Conservation (phyloP, 768 basidiomycete genomes). For the Harrya chromipes region DNA sequence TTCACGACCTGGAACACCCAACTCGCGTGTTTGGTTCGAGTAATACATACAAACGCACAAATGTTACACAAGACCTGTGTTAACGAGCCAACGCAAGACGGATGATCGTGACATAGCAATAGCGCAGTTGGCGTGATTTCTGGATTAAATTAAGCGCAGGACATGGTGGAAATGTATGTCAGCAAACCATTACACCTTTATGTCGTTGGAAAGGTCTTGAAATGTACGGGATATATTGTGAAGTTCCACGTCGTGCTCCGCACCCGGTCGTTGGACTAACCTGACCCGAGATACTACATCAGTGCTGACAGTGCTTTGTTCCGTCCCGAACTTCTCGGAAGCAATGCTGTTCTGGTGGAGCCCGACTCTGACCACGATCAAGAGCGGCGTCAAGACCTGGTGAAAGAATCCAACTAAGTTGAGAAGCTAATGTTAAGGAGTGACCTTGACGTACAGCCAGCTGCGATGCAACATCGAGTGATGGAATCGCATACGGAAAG, state of each 20-base stretch:
- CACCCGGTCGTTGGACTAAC: not conserved
- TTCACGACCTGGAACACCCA: too few species aligned
- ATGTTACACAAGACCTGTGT: too few species aligned
- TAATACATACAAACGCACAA: too few species aligned
- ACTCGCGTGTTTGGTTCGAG: too few species aligned
- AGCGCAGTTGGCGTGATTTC: too few species aligned
- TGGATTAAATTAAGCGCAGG: too few species aligned
- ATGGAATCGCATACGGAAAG: slow-evolving; percentile 12
- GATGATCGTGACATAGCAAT: too few species aligned
- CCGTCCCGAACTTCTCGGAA: not conserved
- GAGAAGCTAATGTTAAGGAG: not conserved
- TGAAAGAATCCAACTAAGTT: not conserved
- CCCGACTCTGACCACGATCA: slow-evolving; percentile 17
- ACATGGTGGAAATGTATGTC: too few species aligned
- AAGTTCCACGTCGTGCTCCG: slow-evolving; percentile 3
- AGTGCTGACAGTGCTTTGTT: not conserved
- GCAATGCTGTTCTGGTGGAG: not conserved
- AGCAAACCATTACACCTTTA: slow-evolving; percentile 1
- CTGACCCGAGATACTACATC: not conserved
- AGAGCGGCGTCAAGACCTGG: slow-evolving; percentile 15
- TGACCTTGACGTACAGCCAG: slow-evolving; percentile 11
- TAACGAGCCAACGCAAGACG: too few species aligned
- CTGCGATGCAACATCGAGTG: slow-evolving; percentile 18
- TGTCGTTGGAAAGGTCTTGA: not conserved
- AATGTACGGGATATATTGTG: not conserved